Evolutionary conservation across 768 basidiomycete genomes (phyloP).

Genomic region (Tricholoma sp.): DNA sequence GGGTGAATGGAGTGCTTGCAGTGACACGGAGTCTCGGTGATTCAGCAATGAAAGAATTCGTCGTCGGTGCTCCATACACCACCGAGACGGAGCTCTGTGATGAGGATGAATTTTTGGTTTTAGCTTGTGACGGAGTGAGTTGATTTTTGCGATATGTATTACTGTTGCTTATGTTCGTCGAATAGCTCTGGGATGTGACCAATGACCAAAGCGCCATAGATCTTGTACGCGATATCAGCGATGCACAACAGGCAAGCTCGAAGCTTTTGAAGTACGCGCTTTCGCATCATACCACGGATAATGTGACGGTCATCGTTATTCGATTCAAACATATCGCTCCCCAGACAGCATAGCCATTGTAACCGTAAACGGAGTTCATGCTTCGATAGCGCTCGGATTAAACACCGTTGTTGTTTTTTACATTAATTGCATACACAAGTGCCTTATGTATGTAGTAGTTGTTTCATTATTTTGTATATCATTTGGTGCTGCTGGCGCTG

Average conservation of each 20-base stretch:
- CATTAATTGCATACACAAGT: background rate
- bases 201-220: constrained; percentile 90
- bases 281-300: constrained; percentile 87
- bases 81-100: constrained; percentile 93
- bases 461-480: background rate
- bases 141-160: background rate
- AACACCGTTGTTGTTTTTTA: background rate
- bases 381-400: background rate
- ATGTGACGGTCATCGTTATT: constrained; percentile 87
- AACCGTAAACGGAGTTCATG: background rate
- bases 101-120: constrained; percentile 89
- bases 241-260: constrained; percentile 80
- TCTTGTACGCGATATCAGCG: constrained; percentile 61
- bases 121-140: constrained; percentile 97
- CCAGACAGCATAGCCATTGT: constrained; percentile 12
- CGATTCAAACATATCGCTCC: constrained; percentile 56
- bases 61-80: constrained; percentile 96
- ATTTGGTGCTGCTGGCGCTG: no score
- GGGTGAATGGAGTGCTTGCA: constrained; percentile 95
- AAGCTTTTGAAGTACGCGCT: constrained; percentile 80
- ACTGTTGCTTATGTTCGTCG: constrained; percentile 8
- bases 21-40: constrained; percentile 96
- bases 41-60: constrained; percentile 99
- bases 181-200: constrained; percentile 92
- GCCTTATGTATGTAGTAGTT: background rate